Percentiles rank a stretch among this genome's conserved stretches.
phyloP scores from a whole-genome alignment of 164 flowering plant species.

The Tinospora cordifolia region DNA sequence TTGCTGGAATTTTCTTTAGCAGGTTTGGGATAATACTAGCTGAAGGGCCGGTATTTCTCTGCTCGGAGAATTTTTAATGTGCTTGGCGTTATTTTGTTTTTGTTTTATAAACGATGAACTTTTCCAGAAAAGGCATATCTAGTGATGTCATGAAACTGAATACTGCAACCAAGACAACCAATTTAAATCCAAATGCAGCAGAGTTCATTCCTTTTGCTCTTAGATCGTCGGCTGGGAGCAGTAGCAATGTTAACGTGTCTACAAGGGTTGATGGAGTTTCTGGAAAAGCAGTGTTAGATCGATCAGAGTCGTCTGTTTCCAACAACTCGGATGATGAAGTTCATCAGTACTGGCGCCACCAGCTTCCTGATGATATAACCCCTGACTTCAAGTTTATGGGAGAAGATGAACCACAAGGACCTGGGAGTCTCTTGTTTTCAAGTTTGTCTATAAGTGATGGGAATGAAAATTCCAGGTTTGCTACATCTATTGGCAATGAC shows the following conservation, averaged over 20 bases:
- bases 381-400: constrained; percentile 80
- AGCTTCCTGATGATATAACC: constrained; percentile 96
- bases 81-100: constrained; percentile 4
- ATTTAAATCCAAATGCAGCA: constrained; percentile 91
- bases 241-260: constrained; percentile 29
- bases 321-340: constrained; percentile 88
- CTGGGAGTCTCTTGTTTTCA: constrained; percentile 48
- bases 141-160: constrained; percentile 35
- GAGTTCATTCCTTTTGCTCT: constrained; percentile 82
- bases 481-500: constrained; percentile 34
- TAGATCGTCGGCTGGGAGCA: constrained; percentile 43
- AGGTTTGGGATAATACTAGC: constrained; percentile 57
- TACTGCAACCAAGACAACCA: constrained; percentile 32
- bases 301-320: constrained; percentile 71
- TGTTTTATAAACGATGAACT: constrained; percentile 52
- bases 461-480: constrained; percentile 40
- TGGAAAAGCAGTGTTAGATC: constrained; percentile 62
- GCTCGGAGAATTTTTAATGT: constrained; percentile 13
- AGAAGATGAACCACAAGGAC: constrained; percentile 55
- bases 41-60: constrained; percentile 10
- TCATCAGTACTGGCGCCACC: constrained; percentile 73
- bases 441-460: constrained; percentile 59
- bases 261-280: constrained; percentile 32
- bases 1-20: constrained; percentile 23
- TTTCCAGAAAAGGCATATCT: constrained; percentile 47